These are phyloP conservation scores for Ballota nigra DNA, from an alignment of 257 asterid species.

Conservation along the genomic window DNA sequence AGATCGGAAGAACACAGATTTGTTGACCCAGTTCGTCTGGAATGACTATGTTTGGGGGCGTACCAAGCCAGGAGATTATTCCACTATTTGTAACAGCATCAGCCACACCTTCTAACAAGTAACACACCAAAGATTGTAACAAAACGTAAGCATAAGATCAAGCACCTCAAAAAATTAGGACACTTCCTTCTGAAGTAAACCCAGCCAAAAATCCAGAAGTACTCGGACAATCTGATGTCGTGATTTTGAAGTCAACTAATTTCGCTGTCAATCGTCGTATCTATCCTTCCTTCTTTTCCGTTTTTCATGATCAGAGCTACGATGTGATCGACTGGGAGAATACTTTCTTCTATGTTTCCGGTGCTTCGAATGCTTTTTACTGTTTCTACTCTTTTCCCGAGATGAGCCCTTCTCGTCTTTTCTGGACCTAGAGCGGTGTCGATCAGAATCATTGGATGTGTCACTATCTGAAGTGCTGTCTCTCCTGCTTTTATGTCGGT, in stretches of 20 bases:
- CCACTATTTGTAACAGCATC: no score
- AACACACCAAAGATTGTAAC: background rate
- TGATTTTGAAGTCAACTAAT: no score
- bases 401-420: conserved; percentile 47
- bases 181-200: no score
- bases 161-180: background rate
- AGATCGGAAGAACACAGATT: no score
- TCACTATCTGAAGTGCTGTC: conserved; percentile 40
- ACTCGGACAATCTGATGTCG: background rate
- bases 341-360: conserved; percentile 58
- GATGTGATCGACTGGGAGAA: conserved; percentile 56
- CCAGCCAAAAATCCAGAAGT: no score
- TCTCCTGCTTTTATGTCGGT: conserved; percentile 42
- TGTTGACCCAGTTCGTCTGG: no score
- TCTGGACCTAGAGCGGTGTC: conserved; percentile 44
- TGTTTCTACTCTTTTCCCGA: conserved; percentile 56
- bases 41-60: no score
- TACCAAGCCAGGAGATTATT: no score
- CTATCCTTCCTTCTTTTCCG: conserved; percentile 47
- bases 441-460: conserved; percentile 37
- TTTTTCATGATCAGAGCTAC: conserved; percentile 45
- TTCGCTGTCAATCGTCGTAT: conserved; percentile 34
- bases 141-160: background rate
- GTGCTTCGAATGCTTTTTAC: conserved; percentile 62
- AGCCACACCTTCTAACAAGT: background rate